phyloP scores from a whole-genome alignment of 1,284 basidiomycete genomes.

The Cerioporus squamosus region DNA sequence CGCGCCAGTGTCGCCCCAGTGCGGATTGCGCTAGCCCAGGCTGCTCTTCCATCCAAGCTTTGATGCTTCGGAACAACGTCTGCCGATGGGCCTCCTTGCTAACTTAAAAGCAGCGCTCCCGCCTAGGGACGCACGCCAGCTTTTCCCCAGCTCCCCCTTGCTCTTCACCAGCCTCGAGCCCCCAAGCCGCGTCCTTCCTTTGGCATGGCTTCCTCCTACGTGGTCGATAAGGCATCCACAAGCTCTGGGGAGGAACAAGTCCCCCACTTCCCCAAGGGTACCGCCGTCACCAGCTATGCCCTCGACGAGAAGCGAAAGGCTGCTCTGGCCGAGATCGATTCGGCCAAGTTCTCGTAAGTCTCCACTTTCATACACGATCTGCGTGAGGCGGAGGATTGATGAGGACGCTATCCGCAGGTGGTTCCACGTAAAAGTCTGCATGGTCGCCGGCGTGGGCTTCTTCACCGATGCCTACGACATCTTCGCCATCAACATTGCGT shows the following conservation, averaged over 20 bases:
- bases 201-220: slow-evolving; percentile 24
- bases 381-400: background rate
- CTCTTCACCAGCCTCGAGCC: slow-evolving; percentile 1
- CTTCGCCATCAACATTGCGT: slow-evolving; percentile 78
- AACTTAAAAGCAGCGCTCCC: slow-evolving; percentile 17
- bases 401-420: slow-evolving; percentile 24
- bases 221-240: slow-evolving; percentile 26
- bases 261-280: slow-evolving; percentile 14
- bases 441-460: slow-evolving; percentile 82
- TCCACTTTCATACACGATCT: no score
- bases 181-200: slow-evolving; percentile 3
- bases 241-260: slow-evolving; percentile 22
- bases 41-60: slow-evolving; percentile 4
- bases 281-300: slow-evolving; percentile 12
- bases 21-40: slow-evolving; percentile 14
- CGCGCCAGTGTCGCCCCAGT: slow-evolving; percentile 4
- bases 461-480: slow-evolving; percentile 84
- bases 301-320: slow-evolving; percentile 40
- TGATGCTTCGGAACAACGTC: slow-evolving; percentile 22
- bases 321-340: slow-evolving; percentile 60
- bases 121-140: slow-evolving; percentile 8
- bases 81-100: slow-evolving; percentile 10
- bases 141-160: slow-evolving; percentile 8
- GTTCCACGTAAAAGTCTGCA: slow-evolving; percentile 70
- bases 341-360: slow-evolving; percentile 51